phyloP scores from a whole-genome alignment of 768 basidiomycete species.

The Lentinula raphanica region DNA sequence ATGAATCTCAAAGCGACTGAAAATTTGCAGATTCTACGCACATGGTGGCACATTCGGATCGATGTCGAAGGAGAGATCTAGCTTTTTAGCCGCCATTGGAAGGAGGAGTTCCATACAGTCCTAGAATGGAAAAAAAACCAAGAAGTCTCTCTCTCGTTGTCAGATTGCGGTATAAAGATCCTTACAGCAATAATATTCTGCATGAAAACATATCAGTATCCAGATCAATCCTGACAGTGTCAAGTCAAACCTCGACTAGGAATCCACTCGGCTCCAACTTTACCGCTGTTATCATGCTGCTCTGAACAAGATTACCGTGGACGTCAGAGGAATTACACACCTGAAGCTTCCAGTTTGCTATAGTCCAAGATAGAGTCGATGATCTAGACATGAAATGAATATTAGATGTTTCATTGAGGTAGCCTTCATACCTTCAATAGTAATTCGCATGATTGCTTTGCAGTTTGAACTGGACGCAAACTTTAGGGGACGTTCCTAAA shows the following conservation, averaged over 20 bases:
- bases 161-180: too few relatives aligned
- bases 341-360: conserved; percentile 74
- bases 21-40: conserved; percentile 22
- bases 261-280: conserved; percentile 67
- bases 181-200: conserved; percentile 64
- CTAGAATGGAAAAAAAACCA: conserved; percentile 23
- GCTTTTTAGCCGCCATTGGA: conserved; percentile 70
- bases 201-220: not conserved
- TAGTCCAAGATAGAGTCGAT: conserved; percentile 78
- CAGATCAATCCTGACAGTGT: not conserved
- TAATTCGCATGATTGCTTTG: conserved; percentile 73
- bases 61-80: conserved; percentile 71
- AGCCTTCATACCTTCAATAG: conserved; percentile 51
- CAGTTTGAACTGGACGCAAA: conserved; percentile 54
- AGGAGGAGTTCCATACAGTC: conserved; percentile 75
- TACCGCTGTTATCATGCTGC: conserved; percentile 36
- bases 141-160: not conserved
- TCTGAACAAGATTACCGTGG: conserved; percentile 8
- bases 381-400: conserved; percentile 38
- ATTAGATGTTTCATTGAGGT: not conserved
- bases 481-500: conserved; percentile 3
- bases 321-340: conserved; percentile 23
- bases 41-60: conserved; percentile 61
- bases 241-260: conserved; percentile 46
- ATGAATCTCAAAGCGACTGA: not conserved